Base-by-base conservation (phyloP, 768 basidiomycete species). In the Rubroboletus satanas region DNA sequence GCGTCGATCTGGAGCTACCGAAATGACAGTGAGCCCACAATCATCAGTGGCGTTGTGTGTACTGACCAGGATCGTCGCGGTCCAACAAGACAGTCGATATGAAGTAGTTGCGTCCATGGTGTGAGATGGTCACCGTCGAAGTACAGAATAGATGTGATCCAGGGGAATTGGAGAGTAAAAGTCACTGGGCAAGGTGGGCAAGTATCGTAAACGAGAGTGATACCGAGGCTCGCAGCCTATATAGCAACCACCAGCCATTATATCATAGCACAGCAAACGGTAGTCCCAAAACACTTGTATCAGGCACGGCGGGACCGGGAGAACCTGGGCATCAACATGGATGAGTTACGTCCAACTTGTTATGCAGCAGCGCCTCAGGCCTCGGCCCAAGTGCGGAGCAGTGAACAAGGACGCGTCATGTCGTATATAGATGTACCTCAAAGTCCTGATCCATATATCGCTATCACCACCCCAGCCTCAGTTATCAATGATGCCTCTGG, bases 231-330 rank as follows among this genome's bases (percentile, higher is more conserved):
- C 42, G 54, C 61, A 50, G 49, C 32, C 33, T 66, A 66, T 66
- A 66, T 65, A 66, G 38, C 42, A 12, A 33, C 31, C 18, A 15
- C 50, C 48, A 8, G 52, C 12, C 31, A 60, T 52, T 56, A 44
- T 52, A 56, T 61, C 58, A 50, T 26, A 17, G 45, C 64, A 65
- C 62, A 66, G 64, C 51, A 61, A 48, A 10, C 1, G 21, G 9
- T 23, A 32, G 32, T 53, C 15, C 43, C 15, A 18, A 3, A 38
- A 45, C 37, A 48, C 17, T 23, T n/a, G 6, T 28, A 39, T 48
- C 43, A 17, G 54, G 42, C 35, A 49, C 59, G 56, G 58, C 32
- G 23, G 23, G 35, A 39, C 7, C 5, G 26, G 26, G 15, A 29
- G 37, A 17, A 49, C 47, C 31, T 31, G 26, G 39, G 33, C 18